Percentiles rank a stretch among this genome's conserved stretches.
Evolutionary conservation across 192 early-diverging fungal species (phyloP).

Genomic region (Phycomyces blakesleeanus): DNA sequence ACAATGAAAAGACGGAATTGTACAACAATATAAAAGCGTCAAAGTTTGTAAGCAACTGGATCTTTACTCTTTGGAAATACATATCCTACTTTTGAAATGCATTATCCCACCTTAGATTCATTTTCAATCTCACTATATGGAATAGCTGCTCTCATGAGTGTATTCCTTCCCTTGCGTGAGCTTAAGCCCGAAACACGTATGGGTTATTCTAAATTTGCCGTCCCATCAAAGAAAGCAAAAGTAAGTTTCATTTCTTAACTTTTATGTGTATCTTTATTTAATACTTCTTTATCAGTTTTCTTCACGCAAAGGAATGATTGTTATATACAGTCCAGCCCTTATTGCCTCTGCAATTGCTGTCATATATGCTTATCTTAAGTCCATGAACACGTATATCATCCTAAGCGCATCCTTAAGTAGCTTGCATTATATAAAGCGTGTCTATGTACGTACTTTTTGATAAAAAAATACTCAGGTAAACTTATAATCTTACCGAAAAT

Average conservation of each 20-base stretch:
- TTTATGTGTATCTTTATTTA: neutral
- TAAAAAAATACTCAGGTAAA: neutral
- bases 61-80: too few relatives aligned
- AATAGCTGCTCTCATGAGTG: too few relatives aligned
- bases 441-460: slow-evolving; percentile 16
- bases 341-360: neutral
- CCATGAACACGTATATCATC: neutral
- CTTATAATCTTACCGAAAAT: too few relatives aligned
- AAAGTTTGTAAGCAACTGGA: too few relatives aligned
- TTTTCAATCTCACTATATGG: too few relatives aligned
- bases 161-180: neutral
- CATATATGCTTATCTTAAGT: neutral
- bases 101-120: too few relatives aligned
- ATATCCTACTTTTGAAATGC: too few relatives aligned
- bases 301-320: slow-evolving; percentile 16
- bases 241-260: neutral
- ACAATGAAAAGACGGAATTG: too few relatives aligned
- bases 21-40: too few relatives aligned
- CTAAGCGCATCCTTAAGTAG: neutral
- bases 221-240: neutral
- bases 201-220: neutral
- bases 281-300: slow-evolving; percentile 19
- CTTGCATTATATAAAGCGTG: slow-evolving; percentile 24
- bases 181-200: neutral
- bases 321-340: slow-evolving; percentile 21